phyloP scores from a whole-genome alignment of 208 protist genomes.

The Acanthamoeba lenticulata region DNA sequence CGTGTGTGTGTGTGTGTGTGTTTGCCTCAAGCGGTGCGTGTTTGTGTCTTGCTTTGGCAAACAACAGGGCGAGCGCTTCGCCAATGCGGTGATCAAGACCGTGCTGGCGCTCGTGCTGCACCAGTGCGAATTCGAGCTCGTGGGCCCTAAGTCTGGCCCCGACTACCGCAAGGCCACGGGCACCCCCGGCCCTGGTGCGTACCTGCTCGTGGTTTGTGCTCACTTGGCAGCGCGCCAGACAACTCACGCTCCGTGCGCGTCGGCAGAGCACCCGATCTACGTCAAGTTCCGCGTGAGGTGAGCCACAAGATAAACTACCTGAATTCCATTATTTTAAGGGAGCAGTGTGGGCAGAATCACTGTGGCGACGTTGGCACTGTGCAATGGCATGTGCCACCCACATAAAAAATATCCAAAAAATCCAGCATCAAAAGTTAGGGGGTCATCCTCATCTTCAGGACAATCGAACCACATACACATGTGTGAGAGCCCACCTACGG shows the following conservation, averaged over 20 bases:
- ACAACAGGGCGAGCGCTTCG: background rate
- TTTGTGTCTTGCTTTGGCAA: background rate
- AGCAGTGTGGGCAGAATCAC: too few relatives aligned
- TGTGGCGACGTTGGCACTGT: background rate
- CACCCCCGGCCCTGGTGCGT: background rate
- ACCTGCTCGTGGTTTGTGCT: background rate
- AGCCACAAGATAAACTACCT: too few relatives aligned
- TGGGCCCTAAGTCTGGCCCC: background rate
- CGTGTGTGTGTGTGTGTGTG: background rate
- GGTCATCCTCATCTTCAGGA: too few relatives aligned
- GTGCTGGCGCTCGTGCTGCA: background rate
- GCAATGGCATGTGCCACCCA: too few relatives aligned
- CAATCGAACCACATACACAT: too few relatives aligned
- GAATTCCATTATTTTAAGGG: too few relatives aligned
- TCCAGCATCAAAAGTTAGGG: too few relatives aligned
- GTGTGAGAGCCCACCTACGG: too few relatives aligned
- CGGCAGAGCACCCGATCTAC: background rate
- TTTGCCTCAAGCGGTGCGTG: background rate
- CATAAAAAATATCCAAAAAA: too few relatives aligned
- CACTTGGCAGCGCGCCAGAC: background rate
- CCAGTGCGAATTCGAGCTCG: background rate
- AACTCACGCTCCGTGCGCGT: background rate
- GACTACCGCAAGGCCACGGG: constrained; percentile 1
- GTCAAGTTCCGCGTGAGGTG: background rate
- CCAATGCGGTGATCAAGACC: background rate